Conservation (phyloP, 208 protist species). For the Acanthamoeba sp. region DNA sequence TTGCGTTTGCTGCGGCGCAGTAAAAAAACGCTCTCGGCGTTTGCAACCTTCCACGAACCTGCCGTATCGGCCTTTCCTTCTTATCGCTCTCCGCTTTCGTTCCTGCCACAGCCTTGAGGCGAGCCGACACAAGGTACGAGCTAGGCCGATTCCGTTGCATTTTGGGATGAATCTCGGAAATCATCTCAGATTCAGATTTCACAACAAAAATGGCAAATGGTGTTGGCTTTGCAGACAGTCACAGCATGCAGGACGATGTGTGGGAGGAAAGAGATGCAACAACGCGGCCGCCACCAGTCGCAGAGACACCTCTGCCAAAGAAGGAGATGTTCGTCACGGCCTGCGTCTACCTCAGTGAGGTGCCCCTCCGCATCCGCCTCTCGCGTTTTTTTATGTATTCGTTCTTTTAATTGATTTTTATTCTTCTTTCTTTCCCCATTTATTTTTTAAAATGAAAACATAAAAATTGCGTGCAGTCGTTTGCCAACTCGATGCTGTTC, state of each 20-base stretch:
- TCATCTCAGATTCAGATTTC: too few relatives aligned
- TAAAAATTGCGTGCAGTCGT: neutral
- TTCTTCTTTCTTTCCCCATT: neutral
- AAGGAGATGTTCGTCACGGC: constrained; percentile 69
- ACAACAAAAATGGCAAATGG: too few relatives aligned
- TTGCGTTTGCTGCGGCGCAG: too few relatives aligned
- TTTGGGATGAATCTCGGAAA: too few relatives aligned
- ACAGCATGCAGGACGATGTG: neutral
- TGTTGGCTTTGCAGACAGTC: too few relatives aligned
- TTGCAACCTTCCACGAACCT: too few relatives aligned
- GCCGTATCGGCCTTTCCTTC: too few relatives aligned
- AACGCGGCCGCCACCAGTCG: neutral
- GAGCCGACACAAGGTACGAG: too few relatives aligned
- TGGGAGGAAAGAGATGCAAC: neutral
- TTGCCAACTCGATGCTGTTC: constrained; percentile 61
- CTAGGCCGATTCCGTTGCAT: too few relatives aligned
- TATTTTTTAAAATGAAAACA: neutral
- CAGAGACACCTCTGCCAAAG: constrained; percentile 43
- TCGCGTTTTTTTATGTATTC: neutral
- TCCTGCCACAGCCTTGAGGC: too few relatives aligned
- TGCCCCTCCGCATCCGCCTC: neutral
- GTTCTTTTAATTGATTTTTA: neutral
- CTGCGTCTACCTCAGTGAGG: constrained; percentile 59
- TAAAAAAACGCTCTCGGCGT: too few relatives aligned
- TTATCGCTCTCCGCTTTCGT: too few relatives aligned